phyloP scores from a whole-genome alignment of 768 basidiomycete species.

The Hygrophorus russula region DNA sequence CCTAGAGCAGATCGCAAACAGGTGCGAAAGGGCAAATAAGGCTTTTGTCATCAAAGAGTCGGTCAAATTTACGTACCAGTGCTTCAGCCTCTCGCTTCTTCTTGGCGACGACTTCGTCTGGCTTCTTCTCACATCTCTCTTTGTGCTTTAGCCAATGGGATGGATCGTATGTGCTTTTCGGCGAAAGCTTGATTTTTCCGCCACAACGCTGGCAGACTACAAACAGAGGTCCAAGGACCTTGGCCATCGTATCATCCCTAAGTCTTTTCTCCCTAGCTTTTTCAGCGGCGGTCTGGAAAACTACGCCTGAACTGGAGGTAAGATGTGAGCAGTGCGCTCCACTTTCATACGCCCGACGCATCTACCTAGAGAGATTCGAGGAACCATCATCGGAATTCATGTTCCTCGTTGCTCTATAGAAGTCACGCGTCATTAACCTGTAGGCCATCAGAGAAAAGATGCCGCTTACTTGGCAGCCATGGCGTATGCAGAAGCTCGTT shows the following conservation, averaged over 20 bases:
- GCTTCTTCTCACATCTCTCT: conserved; percentile 43
- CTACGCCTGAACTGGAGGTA: conserved; percentile 5
- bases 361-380: neutral
- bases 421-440: neutral
- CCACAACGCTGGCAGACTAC: conserved; percentile 49
- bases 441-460: neutral
- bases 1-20: neutral
- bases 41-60: neutral
- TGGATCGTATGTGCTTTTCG: conserved; percentile 54
- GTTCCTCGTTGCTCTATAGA: neutral
- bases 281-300: conserved; percentile 29
- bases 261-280: conserved; percentile 39
- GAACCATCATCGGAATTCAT: neutral
- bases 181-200: conserved; percentile 49
- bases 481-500: neutral
- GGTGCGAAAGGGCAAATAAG: neutral
- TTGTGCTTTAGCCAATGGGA: conserved; percentile 60
- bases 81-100: conserved; percentile 8
- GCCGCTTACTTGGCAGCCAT: conserved; percentile 5
- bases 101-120: conserved; percentile 13
- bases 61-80: conserved; percentile 7
- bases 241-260: conserved; percentile 40
- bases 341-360: neutral
- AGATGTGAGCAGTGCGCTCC: neutral
- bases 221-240: conserved; percentile 36